Conservation (phyloP, 352 stramenopile genomes). For the Pythium sp. region DNA sequence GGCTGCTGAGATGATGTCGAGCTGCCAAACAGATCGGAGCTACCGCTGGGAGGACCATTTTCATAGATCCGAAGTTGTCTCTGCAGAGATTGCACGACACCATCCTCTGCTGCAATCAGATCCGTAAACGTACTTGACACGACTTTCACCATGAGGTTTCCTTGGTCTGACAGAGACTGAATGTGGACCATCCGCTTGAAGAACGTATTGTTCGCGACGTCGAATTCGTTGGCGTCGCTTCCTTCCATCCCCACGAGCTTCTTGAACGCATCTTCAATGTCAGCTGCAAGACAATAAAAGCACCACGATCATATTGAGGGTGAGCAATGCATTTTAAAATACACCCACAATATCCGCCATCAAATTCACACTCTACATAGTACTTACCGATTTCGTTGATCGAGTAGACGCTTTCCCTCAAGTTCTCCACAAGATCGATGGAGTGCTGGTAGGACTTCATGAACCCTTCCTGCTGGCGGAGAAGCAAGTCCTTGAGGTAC, state of each 20-base stretch:
- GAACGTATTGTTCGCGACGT: slow-evolving; percentile 58
- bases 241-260: slow-evolving; percentile 47
- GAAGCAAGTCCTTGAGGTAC: slow-evolving; percentile 72
- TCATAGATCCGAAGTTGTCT: slow-evolving; percentile 60
- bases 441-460: slow-evolving; percentile 44
- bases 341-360: background rate
- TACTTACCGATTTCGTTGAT: slow-evolving; percentile 72
- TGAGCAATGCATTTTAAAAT: background rate
- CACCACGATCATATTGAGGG: background rate
- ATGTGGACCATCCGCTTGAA: slow-evolving; percentile 67
- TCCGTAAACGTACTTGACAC: slow-evolving; percentile 55
- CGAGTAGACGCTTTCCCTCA: slow-evolving; percentile 44
- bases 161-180: slow-evolving; percentile 65
- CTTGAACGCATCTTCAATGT: slow-evolving; percentile 75
- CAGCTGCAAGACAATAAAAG: slow-evolving; percentile 26
- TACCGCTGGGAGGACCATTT: slow-evolving; percentile 16
- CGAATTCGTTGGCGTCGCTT: slow-evolving; percentile 37
- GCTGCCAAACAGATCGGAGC: slow-evolving; percentile 41
- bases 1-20: slow-evolving; percentile 21
- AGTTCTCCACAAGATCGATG: slow-evolving; percentile 38
- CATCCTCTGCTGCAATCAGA: slow-evolving; percentile 55
- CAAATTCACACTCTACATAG: background rate
- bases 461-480: slow-evolving; percentile 64
- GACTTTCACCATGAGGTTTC: slow-evolving; percentile 49
- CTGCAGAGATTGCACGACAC: slow-evolving; percentile 47